phyloP scores from a whole-genome alignment of 257 asterid genomes.

The Plantago elongata region DNA sequence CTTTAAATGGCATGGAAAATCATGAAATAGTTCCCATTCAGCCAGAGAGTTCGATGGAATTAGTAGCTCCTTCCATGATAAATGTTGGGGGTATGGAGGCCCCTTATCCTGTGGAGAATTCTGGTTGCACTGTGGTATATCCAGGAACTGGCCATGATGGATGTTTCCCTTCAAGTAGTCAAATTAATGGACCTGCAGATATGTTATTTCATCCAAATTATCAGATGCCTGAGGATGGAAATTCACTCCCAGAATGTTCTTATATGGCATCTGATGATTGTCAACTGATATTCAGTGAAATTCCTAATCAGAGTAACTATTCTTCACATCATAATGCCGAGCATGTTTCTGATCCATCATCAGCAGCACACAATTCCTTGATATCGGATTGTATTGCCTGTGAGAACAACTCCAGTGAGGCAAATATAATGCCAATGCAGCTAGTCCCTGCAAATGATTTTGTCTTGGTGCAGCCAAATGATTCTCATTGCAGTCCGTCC shows the following conservation, averaged over 20 bases:
- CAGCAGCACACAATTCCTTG: slow-evolving; percentile 30
- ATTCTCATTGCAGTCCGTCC: slow-evolving; percentile 36
- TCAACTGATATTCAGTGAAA: slow-evolving; percentile 30
- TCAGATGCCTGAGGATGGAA: slow-evolving; percentile 43
- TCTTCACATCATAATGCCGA: slow-evolving; percentile 30
- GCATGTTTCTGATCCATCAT: slow-evolving; percentile 29
- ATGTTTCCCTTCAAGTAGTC: slow-evolving; percentile 25
- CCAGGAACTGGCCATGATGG: slow-evolving; percentile 39
- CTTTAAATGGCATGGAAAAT: slow-evolving; percentile 33
- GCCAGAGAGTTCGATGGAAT: slow-evolving; percentile 30
- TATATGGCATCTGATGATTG: slow-evolving; percentile 34
- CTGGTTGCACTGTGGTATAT: slow-evolving; percentile 30
- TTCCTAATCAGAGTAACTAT: slow-evolving; percentile 37
- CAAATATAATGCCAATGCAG: slow-evolving; percentile 30
- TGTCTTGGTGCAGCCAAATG: slow-evolving; percentile 30
- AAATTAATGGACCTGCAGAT: slow-evolving; percentile 35
- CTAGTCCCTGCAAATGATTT: slow-evolving; percentile 57
- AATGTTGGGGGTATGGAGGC: slow-evolving; percentile 38
- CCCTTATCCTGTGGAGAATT: slow-evolving; percentile 28
- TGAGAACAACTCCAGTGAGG: slow-evolving; percentile 32
- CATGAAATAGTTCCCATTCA: slow-evolving; percentile 31
- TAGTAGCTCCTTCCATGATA: slow-evolving; percentile 34
- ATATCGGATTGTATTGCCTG: slow-evolving; percentile 31
- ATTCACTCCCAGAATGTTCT: slow-evolving; percentile 25
- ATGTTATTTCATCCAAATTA: slow-evolving; percentile 35